phyloP scores from a whole-genome alignment of 352 stramenopile genomes.

The Phytophthora ohioensis region DNA sequence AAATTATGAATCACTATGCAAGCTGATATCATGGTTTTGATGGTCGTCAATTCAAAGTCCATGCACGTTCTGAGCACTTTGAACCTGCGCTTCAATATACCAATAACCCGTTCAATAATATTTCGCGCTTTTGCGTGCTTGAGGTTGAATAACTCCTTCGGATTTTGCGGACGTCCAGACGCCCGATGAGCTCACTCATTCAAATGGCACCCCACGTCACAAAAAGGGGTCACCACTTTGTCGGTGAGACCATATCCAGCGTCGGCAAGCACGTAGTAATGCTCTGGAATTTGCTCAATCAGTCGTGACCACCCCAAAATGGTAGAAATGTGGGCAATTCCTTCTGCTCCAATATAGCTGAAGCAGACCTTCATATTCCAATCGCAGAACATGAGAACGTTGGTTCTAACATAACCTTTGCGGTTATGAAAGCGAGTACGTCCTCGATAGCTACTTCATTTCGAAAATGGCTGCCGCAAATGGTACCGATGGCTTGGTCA shows the following conservation, averaged over 20 bases:
- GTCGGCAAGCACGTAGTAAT: conserved; percentile 8
- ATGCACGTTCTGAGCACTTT: conserved; percentile 4
- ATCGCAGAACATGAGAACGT: conserved; percentile 8
- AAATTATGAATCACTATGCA: conserved; percentile 17
- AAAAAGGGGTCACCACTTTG: conserved; percentile 12
- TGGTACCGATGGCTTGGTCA: conserved; percentile 11
- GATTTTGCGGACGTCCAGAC: conserved; percentile 8
- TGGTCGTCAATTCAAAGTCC: conserved; percentile 10
- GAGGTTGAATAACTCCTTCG: conserved; percentile 29
- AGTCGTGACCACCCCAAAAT: not conserved
- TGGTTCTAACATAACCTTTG: conserved; percentile 8
- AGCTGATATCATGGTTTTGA: conserved; percentile 5
- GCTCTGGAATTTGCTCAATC: not conserved
- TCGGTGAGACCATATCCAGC: conserved; percentile 17
- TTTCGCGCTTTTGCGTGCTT: conserved; percentile 19
- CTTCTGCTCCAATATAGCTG: conserved; percentile 9
- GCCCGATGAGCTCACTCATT: conserved; percentile 21
- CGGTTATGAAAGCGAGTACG: conserved; percentile 2
- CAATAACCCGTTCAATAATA: conserved; percentile 23
- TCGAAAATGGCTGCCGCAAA: conserved; percentile 15
- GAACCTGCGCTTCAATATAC: conserved; percentile 28
- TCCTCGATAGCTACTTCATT: not conserved
- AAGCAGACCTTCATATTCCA: conserved; percentile 8
- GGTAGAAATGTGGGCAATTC: conserved; percentile 14
- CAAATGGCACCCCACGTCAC: conserved; percentile 26